A percentile compares a stretch with the other conserved stretches of the same genome.
Conservation (phyloP, 305 asterid species). For the Nicotiana rustica region DNA sequence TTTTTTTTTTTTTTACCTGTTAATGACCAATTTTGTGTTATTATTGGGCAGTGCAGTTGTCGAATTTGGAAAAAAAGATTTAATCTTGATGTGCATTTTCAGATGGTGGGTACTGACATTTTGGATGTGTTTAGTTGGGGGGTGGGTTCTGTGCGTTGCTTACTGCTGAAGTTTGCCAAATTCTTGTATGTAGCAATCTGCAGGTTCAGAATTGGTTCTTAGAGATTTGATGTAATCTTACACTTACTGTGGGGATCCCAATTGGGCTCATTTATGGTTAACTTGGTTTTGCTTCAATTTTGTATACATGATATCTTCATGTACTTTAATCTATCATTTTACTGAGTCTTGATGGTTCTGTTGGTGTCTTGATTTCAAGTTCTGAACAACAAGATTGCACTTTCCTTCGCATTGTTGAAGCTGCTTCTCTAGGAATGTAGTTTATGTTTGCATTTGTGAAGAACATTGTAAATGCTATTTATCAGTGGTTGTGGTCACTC, state of each 20-base stretch:
- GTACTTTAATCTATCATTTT: not conserved
- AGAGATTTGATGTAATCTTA: slow-evolving; percentile 29
- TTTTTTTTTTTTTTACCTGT: not conserved
- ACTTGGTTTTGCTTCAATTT: not conserved
- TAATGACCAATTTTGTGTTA: not conserved
- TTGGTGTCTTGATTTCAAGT: not conserved
- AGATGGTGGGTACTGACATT: not conserved
- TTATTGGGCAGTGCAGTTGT: slow-evolving; percentile 29
- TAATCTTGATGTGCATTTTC: slow-evolving; percentile 37
- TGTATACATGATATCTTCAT: not conserved
- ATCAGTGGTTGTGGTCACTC: not conserved
- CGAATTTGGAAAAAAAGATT: slow-evolving; percentile 32
- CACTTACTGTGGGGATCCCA: not conserved
- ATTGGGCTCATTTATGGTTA: not conserved
- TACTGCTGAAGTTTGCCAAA: not conserved
- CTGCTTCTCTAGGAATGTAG: too few relatives aligned
- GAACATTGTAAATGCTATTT: not conserved
- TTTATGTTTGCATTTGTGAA: not conserved
- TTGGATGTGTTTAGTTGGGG: slow-evolving; percentile 32
- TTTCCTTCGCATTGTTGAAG: not conserved
- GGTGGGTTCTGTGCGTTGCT: slow-evolving; percentile 1
- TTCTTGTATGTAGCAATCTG: slow-evolving; percentile 18
- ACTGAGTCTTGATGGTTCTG: not conserved
- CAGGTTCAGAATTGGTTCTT: slow-evolving; percentile 36
- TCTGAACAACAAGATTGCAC: not conserved